Percentiles rank a stretch among this genome's conserved stretches.
phyloP scores from a whole-genome alignment of 2,329 filamentous ascomycete species.

The Alternaria dauci region DNA sequence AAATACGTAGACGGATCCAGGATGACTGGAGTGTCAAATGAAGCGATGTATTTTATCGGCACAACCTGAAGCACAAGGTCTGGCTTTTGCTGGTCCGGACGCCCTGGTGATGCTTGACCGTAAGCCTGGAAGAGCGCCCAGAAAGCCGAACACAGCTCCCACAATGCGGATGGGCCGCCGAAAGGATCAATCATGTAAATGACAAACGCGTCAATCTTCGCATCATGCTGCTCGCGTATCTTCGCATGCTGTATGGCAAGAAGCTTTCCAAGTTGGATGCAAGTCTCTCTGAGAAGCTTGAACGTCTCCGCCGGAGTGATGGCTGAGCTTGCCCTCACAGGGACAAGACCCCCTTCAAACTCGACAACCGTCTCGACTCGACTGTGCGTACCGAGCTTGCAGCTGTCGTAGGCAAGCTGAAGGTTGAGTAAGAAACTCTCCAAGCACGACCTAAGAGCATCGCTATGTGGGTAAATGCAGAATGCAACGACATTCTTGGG shows the following conservation, averaged over 20 bases:
- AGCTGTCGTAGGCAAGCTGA: constrained; percentile 74
- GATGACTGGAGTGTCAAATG: constrained; percentile 68
- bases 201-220: constrained; percentile 68
- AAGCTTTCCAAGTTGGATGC: constrained; percentile 53
- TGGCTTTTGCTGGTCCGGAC: constrained; percentile 42
- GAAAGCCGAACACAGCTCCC: constrained; percentile 77
- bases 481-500: constrained; percentile 75
- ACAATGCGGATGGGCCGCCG: constrained; percentile 65
- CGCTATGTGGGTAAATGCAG: constrained; percentile 73
- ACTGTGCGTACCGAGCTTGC: constrained; percentile 73
- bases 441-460: constrained; percentile 68
- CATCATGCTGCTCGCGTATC: constrained; percentile 47
- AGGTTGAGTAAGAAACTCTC: constrained; percentile 72
- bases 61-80: constrained; percentile 82
- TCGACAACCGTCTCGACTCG: constrained; percentile 52
- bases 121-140: constrained; percentile 75
- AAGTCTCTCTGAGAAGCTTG: constrained; percentile 46
- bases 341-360: constrained; percentile 46
- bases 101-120: constrained; percentile 58
- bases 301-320: constrained; percentile 35
- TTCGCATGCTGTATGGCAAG: constrained; percentile 46
- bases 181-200: constrained; percentile 80
- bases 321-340: constrained; percentile 31
- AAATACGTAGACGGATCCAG: constrained; percentile 67
- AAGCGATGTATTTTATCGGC: constrained; percentile 72